Conservation (phyloP, 1,284 basidiomycete genomes). For the Heterobasidion occidentale region DNA sequence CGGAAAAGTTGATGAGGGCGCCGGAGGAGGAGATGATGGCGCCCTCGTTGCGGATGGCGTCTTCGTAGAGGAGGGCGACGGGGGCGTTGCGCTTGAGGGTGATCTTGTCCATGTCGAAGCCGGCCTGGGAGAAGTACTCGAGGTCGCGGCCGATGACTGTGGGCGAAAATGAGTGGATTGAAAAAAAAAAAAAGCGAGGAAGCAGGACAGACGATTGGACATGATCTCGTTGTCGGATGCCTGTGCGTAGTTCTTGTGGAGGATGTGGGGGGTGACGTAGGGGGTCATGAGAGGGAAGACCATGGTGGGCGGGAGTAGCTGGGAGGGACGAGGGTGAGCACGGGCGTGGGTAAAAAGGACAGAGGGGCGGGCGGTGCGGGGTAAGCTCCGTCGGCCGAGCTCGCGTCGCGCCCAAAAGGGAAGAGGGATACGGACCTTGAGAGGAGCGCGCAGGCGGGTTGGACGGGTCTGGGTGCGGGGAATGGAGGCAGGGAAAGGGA, state of each 20-base stretch:
- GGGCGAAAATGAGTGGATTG: constrained; percentile 7
- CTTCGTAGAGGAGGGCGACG: constrained; percentile 94
- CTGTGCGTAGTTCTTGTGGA: constrained; percentile 77
- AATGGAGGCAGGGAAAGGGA: neutral
- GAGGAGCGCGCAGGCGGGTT: neutral
- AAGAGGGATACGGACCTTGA: too few relatives aligned
- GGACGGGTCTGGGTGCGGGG: neutral
- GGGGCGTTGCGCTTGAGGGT: constrained; percentile 93
- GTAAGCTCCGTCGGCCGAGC: constrained; percentile 3
- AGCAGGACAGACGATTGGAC: constrained; percentile 43
- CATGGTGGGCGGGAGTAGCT: constrained; percentile 26
- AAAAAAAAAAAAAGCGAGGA: constrained; percentile 1
- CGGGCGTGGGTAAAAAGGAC: neutral
- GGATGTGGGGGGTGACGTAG: constrained; percentile 79
- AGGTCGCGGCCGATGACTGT: constrained; percentile 87
- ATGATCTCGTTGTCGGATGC: constrained; percentile 54
- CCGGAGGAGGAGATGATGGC: constrained; percentile 96
- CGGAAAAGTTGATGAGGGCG: constrained; percentile 99
- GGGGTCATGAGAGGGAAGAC: constrained; percentile 60
- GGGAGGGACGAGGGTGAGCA: neutral
- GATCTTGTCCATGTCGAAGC: constrained; percentile 95
- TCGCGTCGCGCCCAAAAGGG: too few relatives aligned
- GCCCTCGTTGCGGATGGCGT: constrained; percentile 96
- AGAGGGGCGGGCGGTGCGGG: constrained; percentile 1
- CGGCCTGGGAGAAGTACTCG: constrained; percentile 97